These are phyloP conservation scores for Circinella umbellata DNA, from an alignment of 371 early-diverging fungal species.

Conservation along the genomic window DNA sequence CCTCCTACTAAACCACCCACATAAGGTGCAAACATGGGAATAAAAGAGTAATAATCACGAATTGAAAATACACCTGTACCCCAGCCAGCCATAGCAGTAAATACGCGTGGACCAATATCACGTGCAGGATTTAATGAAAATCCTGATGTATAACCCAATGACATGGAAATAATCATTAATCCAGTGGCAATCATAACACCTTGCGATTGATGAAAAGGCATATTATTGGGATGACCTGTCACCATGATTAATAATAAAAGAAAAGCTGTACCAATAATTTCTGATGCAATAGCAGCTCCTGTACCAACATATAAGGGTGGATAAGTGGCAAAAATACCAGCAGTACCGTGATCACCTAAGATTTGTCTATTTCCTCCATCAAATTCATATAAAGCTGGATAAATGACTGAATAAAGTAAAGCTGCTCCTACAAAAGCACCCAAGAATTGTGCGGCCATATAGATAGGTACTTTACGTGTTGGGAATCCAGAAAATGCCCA, in stretches of 20 bases:
- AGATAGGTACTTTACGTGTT: slow-evolving; percentile 64
- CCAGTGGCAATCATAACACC: slow-evolving; percentile 74
- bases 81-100: slow-evolving; percentile 79
- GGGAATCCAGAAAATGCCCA: slow-evolving; percentile 74
- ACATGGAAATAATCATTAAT: slow-evolving; percentile 44
- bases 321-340: slow-evolving; percentile 74
- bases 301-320: slow-evolving; percentile 61
- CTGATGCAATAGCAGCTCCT: slow-evolving; percentile 72
- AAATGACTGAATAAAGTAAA: slow-evolving; percentile 60
- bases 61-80: slow-evolving; percentile 72
- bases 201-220: slow-evolving; percentile 61
- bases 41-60: slow-evolving; percentile 73
- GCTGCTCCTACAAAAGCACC: slow-evolving; percentile 80
- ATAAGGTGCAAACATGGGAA: slow-evolving; percentile 83
- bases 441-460: slow-evolving; percentile 67
- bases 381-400: slow-evolving; percentile 61
- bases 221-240: slow-evolving; percentile 73
- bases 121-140: slow-evolving; percentile 89
- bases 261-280: slow-evolving; percentile 79
- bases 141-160: slow-evolving; percentile 76
- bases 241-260: slow-evolving; percentile 74
- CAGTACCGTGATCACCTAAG: slow-evolving; percentile 60
- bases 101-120: slow-evolving; percentile 89
- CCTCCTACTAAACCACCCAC: slow-evolving; percentile 76
- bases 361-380: slow-evolving; percentile 67